Evolutionary conservation across 768 basidiomycete species (phyloP).

Genomic region (Fibroporia radiculosa): DNA sequence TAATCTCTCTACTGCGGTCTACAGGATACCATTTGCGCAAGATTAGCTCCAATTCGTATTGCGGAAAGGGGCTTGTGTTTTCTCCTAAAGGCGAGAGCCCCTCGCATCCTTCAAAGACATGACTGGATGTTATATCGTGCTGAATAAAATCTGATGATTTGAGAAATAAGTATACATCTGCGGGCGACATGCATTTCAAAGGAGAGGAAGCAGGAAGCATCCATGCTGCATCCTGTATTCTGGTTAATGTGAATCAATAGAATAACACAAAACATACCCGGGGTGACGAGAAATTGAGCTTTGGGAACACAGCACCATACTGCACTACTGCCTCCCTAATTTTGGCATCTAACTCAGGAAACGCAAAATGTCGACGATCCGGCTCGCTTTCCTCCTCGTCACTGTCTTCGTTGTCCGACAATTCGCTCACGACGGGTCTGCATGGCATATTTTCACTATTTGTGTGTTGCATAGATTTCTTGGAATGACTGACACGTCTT

Average conservation of each 20-base stretch:
- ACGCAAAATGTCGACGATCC: constrained; percentile 44
- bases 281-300: constrained; percentile 95
- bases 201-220: constrained; percentile 78
- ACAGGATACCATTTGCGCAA: constrained; percentile 87
- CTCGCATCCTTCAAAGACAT: constrained; percentile 66
- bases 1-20: constrained; percentile 75
- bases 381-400: constrained; percentile 33
- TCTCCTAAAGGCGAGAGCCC: no score
- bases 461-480: constrained; percentile 1
- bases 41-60: constrained; percentile 74
- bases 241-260: neutral
- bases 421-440: constrained; percentile 45
- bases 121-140: constrained; percentile 59
- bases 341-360: constrained; percentile 72
- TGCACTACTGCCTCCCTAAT: constrained; percentile 59
- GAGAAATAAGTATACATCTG: constrained; percentile 86
- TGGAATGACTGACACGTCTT: constrained; percentile 50
- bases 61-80: constrained; percentile 7
- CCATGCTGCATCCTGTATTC: constrained; percentile 83
- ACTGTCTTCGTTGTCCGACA: constrained; percentile 46
- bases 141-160: constrained; percentile 89
- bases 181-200: constrained; percentile 78
- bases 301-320: constrained; percentile 87
- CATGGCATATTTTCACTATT: constrained; percentile 5
- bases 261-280: constrained; percentile 40